A percentile compares a stretch with the other conserved stretches of the same genome.
Conservation (phyloP, 371 early-diverging fungal species). For the Mycotypha africana region DNA sequence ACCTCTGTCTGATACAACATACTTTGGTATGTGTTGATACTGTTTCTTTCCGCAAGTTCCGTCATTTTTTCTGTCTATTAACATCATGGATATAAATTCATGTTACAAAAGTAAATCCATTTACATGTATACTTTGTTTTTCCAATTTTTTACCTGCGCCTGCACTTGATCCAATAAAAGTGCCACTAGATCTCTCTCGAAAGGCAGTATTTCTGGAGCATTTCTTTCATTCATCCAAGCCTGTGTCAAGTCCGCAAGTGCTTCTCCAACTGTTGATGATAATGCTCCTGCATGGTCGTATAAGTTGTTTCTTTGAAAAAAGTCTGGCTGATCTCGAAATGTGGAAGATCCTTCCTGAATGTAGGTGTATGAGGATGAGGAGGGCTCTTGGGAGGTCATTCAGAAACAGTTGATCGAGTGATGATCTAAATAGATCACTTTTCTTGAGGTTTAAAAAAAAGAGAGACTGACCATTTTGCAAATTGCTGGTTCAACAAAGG, state of each 20-base stretch:
- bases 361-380: too few species aligned
- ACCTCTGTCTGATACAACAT: slow-evolving; percentile 77
- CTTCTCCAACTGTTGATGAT: background rate
- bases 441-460: too few species aligned
- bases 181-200: slow-evolving; percentile 49
- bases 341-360: too few species aligned
- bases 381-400: too few species aligned
- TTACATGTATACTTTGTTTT: background rate
- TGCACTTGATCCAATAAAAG: slow-evolving; percentile 59
- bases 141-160: slow-evolving; percentile 36
- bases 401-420: too few species aligned
- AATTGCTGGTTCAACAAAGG: too few species aligned
- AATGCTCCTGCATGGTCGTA: slow-evolving; percentile 5
- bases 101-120: too few species aligned
- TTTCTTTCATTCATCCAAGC: slow-evolving; percentile 79
- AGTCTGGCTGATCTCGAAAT: too few species aligned
- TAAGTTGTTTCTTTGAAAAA: too few species aligned
- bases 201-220: slow-evolving; percentile 71
- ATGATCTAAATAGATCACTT: too few species aligned
- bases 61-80: slow-evolving; percentile 13
- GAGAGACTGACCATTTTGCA: too few species aligned
- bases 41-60: slow-evolving; percentile 14
- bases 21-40: slow-evolving; percentile 37
- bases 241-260: slow-evolving; percentile 28
- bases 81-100: too few species aligned